Evolutionary conservation across 2,329 filamentous ascomycete genomes (phyloP).

Genomic region (Akanthomyces uredinophilus): DNA sequence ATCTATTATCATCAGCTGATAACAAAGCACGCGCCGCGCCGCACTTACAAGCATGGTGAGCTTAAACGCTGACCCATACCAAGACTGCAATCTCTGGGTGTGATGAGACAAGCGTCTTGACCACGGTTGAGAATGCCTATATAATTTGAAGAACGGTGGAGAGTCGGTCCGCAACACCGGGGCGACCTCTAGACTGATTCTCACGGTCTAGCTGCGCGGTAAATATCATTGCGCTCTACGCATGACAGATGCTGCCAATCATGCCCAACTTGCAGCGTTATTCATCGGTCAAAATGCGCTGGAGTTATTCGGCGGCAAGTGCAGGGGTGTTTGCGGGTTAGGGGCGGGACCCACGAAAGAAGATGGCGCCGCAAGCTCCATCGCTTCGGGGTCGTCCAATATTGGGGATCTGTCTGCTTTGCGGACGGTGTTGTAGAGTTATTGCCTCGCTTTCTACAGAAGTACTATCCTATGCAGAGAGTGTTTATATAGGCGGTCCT

Average conservation of each 20-base stretch:
- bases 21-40: neutral
- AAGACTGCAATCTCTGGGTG: constrained; percentile 33
- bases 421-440: no score
- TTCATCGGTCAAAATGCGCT: neutral
- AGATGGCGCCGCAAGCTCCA: constrained; percentile 17
- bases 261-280: neutral
- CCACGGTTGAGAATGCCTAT: constrained; percentile 31
- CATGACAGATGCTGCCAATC: neutral
- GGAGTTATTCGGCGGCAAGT: neutral
- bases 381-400: no score
- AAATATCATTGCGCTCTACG: neutral
- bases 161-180: neutral
- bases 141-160: constrained; percentile 19
- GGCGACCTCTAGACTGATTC: neutral
- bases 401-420: no score
- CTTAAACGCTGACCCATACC: constrained; percentile 39
- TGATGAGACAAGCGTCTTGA: constrained; percentile 34
- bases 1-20: neutral
- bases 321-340: neutral
- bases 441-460: no score
- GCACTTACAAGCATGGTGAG: constrained; percentile 33
- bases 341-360: neutral
- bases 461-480: no score
- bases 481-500: no score
- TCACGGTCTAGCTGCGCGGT: neutral